Evolutionary conservation across 2,329 filamentous ascomycete genomes (phyloP).

Genomic region (Metarhizium anisopliae): DNA sequence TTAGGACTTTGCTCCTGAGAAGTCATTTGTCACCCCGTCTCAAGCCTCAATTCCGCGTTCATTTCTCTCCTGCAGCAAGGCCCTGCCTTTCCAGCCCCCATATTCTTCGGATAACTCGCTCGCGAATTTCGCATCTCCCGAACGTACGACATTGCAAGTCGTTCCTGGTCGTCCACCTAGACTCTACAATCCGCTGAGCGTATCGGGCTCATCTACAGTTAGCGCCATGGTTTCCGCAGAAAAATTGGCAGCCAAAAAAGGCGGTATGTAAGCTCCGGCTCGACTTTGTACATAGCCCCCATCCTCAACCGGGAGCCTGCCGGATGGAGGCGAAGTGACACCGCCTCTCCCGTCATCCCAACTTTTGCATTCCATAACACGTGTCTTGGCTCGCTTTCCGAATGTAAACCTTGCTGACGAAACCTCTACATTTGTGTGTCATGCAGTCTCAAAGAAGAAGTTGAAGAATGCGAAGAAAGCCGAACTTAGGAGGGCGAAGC

Average conservation of each 20-base stretch:
- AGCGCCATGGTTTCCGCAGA: not conserved
- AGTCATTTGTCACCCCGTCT: not conserved
- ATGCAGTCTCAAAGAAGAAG: not conserved
- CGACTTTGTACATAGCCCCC: not conserved
- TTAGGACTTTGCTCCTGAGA: not conserved
- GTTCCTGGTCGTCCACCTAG: not conserved
- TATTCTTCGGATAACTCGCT: not conserved
- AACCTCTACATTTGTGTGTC: not conserved
- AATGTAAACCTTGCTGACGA: not conserved
- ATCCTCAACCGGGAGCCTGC: not conserved
- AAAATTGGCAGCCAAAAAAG: not conserved
- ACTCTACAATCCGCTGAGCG: not conserved
- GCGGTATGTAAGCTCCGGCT: not conserved
- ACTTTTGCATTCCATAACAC: not conserved
- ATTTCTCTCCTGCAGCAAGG: not conserved
- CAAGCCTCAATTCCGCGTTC: not conserved
- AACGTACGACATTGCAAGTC: not conserved
- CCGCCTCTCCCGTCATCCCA: not conserved
- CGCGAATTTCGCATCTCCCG: not conserved
- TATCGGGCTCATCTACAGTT: not conserved
- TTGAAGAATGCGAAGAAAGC: not conserved
- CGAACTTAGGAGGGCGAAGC: not conserved
- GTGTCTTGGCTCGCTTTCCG: not conserved
- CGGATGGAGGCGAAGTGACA: not conserved
- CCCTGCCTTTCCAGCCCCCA: not conserved